Percentiles rank a stretch among this genome's conserved stretches.
phyloP scores from a whole-genome alignment of 441 rosid genomes.

The Erodium moschatum region DNA sequence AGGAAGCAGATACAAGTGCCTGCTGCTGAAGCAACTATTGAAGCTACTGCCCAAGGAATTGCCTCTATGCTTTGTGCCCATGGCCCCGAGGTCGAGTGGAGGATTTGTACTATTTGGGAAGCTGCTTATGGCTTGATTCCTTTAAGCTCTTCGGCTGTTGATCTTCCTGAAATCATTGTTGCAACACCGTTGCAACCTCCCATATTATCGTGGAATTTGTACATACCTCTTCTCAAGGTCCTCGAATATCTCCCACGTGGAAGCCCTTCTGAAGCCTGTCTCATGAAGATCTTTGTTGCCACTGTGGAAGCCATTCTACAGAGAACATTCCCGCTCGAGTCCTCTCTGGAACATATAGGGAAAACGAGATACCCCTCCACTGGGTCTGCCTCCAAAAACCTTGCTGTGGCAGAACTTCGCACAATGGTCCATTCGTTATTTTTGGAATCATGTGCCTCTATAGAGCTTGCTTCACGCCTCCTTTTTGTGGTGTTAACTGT shows the following conservation, averaged over 20 bases:
- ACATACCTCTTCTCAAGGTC: constrained; percentile 94
- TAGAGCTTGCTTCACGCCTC: constrained; percentile 89
- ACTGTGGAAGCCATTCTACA: constrained; percentile 87
- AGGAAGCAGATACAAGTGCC: constrained; percentile 93
- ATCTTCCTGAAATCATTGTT: constrained; percentile 94
- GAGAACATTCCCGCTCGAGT: constrained; percentile 77
- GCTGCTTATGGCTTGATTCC: constrained; percentile 98
- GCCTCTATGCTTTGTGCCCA: constrained; percentile 99
- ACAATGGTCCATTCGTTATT: constrained; percentile 98
- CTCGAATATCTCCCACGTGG: constrained; percentile 98
- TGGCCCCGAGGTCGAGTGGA: constrained; percentile 99
- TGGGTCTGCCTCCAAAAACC: constrained; percentile 75
- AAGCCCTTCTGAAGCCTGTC: constrained; percentile 98
- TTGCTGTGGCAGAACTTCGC: constrained; percentile 96
- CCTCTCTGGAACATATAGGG: constrained; percentile 11
- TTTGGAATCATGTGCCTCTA: constrained; percentile 81
- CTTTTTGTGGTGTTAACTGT: constrained; percentile 94
- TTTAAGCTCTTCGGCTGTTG: constrained; percentile 86
- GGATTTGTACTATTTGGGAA: constrained; percentile 99
- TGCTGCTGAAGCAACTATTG: constrained; percentile 93
- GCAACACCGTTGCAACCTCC: constrained; percentile 96
- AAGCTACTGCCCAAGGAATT: constrained; percentile 99
- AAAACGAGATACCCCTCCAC: constrained; percentile 36
- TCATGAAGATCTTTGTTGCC: constrained; percentile 93
- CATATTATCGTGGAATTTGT: constrained; percentile 85